Evolutionary conservation across 2,329 filamentous ascomycete species (phyloP).

Genomic region (Colletotrichum sp.): DNA sequence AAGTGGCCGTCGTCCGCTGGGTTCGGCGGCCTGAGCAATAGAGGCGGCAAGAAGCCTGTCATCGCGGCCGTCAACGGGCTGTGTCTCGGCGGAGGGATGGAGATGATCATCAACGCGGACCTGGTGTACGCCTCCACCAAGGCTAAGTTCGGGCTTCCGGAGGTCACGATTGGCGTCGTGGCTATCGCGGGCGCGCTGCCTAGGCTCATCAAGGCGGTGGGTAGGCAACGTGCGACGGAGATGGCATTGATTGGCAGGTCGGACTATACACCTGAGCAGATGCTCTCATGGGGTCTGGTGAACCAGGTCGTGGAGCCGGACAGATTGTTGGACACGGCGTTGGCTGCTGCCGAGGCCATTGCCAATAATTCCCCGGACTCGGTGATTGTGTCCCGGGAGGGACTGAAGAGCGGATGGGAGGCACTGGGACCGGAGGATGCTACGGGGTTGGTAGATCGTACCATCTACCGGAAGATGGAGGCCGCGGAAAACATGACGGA

Average conservation of each 20-base stretch:
- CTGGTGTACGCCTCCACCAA: slow-evolving; percentile 65
- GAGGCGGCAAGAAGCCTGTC: slow-evolving; percentile 74
- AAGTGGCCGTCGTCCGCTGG: slow-evolving; percentile 14
- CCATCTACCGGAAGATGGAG: slow-evolving; percentile 64
- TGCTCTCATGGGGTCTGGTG: slow-evolving; percentile 71
- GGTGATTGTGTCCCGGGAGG: slow-evolving; percentile 75
- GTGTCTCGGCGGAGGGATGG: slow-evolving; percentile 77
- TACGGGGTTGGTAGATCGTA: slow-evolving; percentile 61
- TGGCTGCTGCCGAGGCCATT: slow-evolving; percentile 66
- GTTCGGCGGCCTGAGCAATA: slow-evolving; percentile 56
- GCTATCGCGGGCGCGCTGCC: slow-evolving; percentile 75
- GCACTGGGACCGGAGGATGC: slow-evolving; percentile 67
- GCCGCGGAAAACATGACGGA: slow-evolving; percentile 76
- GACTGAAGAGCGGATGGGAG: slow-evolving; percentile 77
- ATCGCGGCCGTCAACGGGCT: slow-evolving; percentile 79
- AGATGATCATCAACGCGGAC: slow-evolving; percentile 78
- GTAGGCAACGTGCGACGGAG: slow-evolving; percentile 72
- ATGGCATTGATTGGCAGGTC: slow-evolving; percentile 69
- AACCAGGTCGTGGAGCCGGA: slow-evolving; percentile 63
- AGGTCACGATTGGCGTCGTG: slow-evolving; percentile 74
- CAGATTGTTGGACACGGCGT: slow-evolving; percentile 60
- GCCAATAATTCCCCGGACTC: slow-evolving; percentile 75
- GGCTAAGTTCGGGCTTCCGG: slow-evolving; percentile 73
- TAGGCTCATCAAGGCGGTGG: slow-evolving; percentile 69
- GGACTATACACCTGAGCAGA: slow-evolving; percentile 62